Percentiles rank a stretch among this genome's conserved stretches.
Evolutionary conservation across 2,329 filamentous ascomycete species (phyloP).

Genomic region (Chaetomiaceae sp.): DNA sequence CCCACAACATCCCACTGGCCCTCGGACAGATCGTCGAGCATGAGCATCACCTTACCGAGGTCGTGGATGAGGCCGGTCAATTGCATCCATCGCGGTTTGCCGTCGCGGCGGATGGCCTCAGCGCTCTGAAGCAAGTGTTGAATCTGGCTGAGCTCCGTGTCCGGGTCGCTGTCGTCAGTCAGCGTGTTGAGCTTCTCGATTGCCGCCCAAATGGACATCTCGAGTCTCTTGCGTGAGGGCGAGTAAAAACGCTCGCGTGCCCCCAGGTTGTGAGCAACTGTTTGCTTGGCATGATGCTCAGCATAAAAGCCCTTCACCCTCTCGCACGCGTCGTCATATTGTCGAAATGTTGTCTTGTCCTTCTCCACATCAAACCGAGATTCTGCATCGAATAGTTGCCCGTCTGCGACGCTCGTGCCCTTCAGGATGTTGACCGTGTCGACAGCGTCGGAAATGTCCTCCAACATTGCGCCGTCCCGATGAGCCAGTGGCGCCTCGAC

Average conservation of each 20-base stretch:
- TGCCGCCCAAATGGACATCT: slow-evolving; percentile 85
- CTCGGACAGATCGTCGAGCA: slow-evolving; percentile 73
- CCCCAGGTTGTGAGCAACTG: slow-evolving; percentile 75
- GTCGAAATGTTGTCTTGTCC: slow-evolving; percentile 40
- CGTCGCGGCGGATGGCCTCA: slow-evolving; percentile 81
- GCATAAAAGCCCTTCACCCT: slow-evolving; percentile 82
- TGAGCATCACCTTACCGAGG: slow-evolving; percentile 66
- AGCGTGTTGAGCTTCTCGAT: slow-evolving; percentile 90
- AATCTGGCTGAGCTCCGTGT: slow-evolving; percentile 81
- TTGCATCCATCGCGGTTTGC: slow-evolving; percentile 78
- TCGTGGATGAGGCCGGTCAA: slow-evolving; percentile 72
- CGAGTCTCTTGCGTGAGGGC: slow-evolving; percentile 53
- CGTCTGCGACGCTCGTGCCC: background rate
- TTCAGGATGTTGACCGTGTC: slow-evolving; percentile 31
- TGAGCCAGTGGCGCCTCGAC: slow-evolving; percentile 18
- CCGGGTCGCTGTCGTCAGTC: slow-evolving; percentile 85
- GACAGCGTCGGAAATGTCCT: slow-evolving; percentile 32
- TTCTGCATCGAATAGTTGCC: slow-evolving; percentile 11
- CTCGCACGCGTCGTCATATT: slow-evolving; percentile 78
- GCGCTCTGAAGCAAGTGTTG: slow-evolving; percentile 84
- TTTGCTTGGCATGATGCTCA: slow-evolving; percentile 66
- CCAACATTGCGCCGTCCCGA: slow-evolving; percentile 26
- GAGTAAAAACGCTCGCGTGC: slow-evolving; percentile 66
- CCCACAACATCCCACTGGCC: slow-evolving; percentile 94
- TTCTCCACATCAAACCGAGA: slow-evolving; percentile 29